These are phyloP conservation scores for Trypanosoma congolense DNA, from an alignment of 208 protist species.

Conservation along the genomic window DNA sequence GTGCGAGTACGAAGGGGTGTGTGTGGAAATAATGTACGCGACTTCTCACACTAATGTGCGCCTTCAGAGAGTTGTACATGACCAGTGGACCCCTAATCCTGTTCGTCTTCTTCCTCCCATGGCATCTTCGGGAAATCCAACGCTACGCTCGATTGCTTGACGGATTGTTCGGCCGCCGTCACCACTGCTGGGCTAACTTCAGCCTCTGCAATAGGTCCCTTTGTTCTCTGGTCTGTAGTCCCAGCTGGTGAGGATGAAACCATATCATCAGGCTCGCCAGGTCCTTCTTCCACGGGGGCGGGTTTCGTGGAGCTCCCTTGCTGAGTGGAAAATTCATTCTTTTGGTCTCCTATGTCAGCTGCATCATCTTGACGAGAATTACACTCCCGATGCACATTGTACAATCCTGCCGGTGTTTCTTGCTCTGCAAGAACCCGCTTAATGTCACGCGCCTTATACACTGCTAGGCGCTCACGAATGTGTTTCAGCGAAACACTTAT, in stretches of 20 bases:
- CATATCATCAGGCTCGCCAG: constrained; percentile 1
- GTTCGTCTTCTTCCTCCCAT: constrained; percentile 75
- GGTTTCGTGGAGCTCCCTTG: not conserved
- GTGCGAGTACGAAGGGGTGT: too few species aligned
- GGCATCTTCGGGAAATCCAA: constrained; percentile 77
- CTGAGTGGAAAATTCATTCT: not conserved
- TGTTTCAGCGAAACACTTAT: constrained; percentile 29
- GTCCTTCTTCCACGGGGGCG: not conserved
- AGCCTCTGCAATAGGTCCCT: not conserved
- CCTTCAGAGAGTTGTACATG: not conserved
- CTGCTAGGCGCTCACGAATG: constrained; percentile 24
- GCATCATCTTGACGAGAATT: too few species aligned
- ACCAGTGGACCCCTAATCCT: constrained; percentile 5
- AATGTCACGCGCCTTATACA: constrained; percentile 16
- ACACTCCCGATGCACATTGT: too few species aligned
- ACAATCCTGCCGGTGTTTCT: too few species aligned
- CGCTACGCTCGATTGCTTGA: not conserved
- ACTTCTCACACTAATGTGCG: not conserved
- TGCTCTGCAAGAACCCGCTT: not conserved
- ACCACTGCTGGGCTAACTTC: not conserved
- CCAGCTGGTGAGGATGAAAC: constrained; percentile 4
- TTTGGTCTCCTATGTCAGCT: too few species aligned
- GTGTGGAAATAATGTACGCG: not conserved
- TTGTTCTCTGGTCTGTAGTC: not conserved
- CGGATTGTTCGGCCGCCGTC: constrained; percentile 4